These are phyloP conservation scores for Graphium sp. DNA, from an alignment of 2,329 filamentous ascomycete genomes.

Conservation along the genomic window DNA sequence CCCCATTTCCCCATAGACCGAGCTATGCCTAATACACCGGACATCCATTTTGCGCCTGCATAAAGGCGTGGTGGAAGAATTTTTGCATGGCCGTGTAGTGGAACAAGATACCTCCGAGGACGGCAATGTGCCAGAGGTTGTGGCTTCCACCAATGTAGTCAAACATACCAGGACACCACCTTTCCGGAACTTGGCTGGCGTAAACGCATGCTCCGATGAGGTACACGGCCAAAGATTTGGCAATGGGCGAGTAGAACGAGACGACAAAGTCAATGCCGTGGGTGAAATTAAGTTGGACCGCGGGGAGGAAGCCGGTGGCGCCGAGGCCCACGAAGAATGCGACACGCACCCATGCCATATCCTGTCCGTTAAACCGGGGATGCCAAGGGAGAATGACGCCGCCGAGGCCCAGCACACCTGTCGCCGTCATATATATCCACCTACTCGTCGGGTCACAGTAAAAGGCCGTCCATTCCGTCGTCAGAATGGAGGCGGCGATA, in stretches of 20 bases:
- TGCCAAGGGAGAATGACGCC: slow-evolving; percentile 94
- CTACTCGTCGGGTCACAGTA: slow-evolving; percentile 88
- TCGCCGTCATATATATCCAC: slow-evolving; percentile 71
- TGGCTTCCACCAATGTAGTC: slow-evolving; percentile 93
- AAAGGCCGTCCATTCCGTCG: slow-evolving; percentile 95
- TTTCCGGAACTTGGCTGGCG: slow-evolving; percentile 79
- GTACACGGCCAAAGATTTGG: slow-evolving; percentile 78
- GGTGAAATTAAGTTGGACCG: slow-evolving; percentile 65
- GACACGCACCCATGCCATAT: slow-evolving; percentile 88
- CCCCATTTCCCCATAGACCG: too few relatives aligned
- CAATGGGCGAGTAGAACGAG: slow-evolving; percentile 76
- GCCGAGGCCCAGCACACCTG: slow-evolving; percentile 63
- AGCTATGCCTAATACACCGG: slow-evolving; percentile 31
- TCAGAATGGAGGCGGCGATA: slow-evolving; percentile 92
- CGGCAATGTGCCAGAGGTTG: slow-evolving; percentile 94
- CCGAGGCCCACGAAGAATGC: slow-evolving; percentile 81
- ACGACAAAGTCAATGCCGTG: slow-evolving; percentile 67
- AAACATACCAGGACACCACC: slow-evolving; percentile 84
- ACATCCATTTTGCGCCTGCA: slow-evolving; percentile 45
- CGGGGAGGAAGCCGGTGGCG: slow-evolving; percentile 74
- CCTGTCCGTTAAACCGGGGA: slow-evolving; percentile 77
- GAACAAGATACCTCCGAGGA: slow-evolving; percentile 89
- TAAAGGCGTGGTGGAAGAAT: slow-evolving; percentile 70
- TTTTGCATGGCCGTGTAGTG: slow-evolving; percentile 94
- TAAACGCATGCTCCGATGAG: slow-evolving; percentile 73